Conservation (phyloP, 805 yeast species). For the Candida palmyrensis region DNA sequence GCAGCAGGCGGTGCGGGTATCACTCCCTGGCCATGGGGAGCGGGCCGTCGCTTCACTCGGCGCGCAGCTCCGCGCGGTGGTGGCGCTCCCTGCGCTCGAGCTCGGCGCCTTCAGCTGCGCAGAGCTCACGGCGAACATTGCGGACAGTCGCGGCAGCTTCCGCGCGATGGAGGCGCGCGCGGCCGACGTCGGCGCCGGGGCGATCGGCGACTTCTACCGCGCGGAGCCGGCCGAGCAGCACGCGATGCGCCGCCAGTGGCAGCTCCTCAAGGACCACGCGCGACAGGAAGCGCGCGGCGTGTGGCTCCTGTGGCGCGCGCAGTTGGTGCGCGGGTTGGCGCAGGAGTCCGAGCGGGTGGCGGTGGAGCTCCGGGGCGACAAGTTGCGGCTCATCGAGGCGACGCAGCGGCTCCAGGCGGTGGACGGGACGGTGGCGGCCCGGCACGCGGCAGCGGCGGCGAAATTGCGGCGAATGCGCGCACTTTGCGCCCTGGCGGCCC, state of each 20-base stretch:
- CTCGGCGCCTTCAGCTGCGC: slow-evolving; percentile 50
- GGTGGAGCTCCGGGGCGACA: slow-evolving; percentile 4
- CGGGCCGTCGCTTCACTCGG: slow-evolving; percentile 10
- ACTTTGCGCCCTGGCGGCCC: no score
- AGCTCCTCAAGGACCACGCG: slow-evolving; percentile 45
- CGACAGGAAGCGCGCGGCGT: slow-evolving; percentile 48
- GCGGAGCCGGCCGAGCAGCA: slow-evolving; percentile 33
- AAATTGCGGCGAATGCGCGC: no score
- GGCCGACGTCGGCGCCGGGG: no score
- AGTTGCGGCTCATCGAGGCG: slow-evolving; percentile 3
- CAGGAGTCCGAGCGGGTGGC: slow-evolving; percentile 18
- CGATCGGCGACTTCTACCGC: slow-evolving; percentile 44
- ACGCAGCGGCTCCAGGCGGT: slow-evolving; percentile 6
- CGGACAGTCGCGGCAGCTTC: slow-evolving; percentile 47
- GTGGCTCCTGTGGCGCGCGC: slow-evolving; percentile 62
- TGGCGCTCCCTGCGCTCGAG: slow-evolving; percentile 40
- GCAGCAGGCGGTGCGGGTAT: slow-evolving; percentile 16
- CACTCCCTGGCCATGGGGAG: slow-evolving; percentile 7
- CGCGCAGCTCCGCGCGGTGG: slow-evolving; percentile 36
- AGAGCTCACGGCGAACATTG: slow-evolving; percentile 47
- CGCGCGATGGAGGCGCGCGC: slow-evolving; percentile 43
- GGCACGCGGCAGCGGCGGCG: no score
- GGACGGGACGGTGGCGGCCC: no score
- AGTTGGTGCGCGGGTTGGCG: slow-evolving; percentile 43
- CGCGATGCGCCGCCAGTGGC: slow-evolving; percentile 43